Conservation (phyloP, 176 grass and related monocot species). For the Aegilops tauschii region DNA sequence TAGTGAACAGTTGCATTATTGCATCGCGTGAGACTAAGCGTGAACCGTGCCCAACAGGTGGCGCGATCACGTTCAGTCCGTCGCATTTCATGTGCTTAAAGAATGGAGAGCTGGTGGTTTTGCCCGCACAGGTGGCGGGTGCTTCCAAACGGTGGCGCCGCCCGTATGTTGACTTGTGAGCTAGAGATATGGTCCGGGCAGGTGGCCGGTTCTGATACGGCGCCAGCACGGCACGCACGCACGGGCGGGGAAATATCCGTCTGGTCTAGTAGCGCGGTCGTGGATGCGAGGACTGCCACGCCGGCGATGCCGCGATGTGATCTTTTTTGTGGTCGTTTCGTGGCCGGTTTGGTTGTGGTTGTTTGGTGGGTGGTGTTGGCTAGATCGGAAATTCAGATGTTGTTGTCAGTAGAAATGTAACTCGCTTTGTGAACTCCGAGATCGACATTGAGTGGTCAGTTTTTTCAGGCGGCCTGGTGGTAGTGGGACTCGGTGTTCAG, state of each 20-base stretch:
- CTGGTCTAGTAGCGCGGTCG: background rate
- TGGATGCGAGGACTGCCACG: conserved; percentile 29
- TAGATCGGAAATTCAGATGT: background rate
- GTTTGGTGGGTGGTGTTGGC: background rate
- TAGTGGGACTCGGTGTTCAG: background rate
- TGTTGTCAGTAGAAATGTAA: conserved; percentile 13
- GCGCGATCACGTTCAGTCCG: background rate
- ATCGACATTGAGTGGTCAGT: background rate
- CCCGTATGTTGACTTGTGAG: conserved; percentile 22
- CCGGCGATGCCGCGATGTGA: background rate
- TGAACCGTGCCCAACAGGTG: conserved; percentile 11
- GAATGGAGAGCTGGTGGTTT: background rate
- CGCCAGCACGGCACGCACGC: background rate
- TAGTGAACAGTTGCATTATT: conserved; percentile 21
- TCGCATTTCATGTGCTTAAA: conserved; percentile 22
- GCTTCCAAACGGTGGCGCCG: background rate
- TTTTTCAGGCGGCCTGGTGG: background rate
- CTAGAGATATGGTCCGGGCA: background rate
- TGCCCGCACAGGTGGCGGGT: conserved; percentile 40
- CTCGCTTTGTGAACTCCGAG: background rate
- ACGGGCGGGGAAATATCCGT: conserved; percentile 27
- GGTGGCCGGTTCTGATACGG: conserved; percentile 22
- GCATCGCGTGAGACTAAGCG: background rate
- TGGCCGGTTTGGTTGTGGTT: background rate
- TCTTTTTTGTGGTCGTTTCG: background rate